A percentile compares a stretch with the other conserved stretches of the same genome.
These are phyloP conservation scores for Skeletonema potamos DNA, from an alignment of 108 stramenopile species.

Conservation along the genomic window DNA sequence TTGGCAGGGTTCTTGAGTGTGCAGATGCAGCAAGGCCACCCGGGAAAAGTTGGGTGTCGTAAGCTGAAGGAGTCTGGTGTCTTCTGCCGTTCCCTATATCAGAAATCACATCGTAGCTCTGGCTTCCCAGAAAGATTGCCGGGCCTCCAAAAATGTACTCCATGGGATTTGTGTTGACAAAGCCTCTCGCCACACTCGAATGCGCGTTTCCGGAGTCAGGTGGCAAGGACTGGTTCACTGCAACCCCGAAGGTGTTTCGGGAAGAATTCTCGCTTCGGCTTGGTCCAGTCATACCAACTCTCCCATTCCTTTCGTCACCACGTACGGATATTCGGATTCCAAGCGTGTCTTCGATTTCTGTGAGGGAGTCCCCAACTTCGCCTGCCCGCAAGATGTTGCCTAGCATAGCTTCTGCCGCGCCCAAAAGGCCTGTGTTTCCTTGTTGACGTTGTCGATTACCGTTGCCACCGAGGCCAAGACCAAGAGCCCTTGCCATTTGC, in stretches of 20 bases:
- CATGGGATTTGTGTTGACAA: constrained; percentile 52
- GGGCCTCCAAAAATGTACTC: constrained; percentile 79
- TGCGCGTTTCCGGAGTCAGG: neutral
- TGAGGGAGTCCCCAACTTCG: constrained; percentile 53
- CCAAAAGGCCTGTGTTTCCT: constrained; percentile 40
- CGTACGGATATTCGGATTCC: constrained; percentile 62
- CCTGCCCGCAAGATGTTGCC: constrained; percentile 67
- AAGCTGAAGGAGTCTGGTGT: constrained; percentile 27
- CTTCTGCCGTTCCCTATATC: constrained; percentile 19
- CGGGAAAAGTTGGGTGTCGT: constrained; percentile 74
- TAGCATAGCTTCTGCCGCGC: constrained; percentile 78
- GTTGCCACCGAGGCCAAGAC: constrained; percentile 1
- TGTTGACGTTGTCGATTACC: constrained; percentile 1
- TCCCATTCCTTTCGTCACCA: constrained; percentile 13
- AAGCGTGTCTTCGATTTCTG: constrained; percentile 74
- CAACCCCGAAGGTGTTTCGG: neutral
- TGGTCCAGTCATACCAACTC: constrained; percentile 22
- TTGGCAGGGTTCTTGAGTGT: constrained; percentile 47
- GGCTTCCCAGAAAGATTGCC: constrained; percentile 54
- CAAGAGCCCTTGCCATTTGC: constrained; percentile 28
- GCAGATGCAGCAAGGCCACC: constrained; percentile 73
- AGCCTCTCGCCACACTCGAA: neutral
- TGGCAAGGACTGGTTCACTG: neutral
- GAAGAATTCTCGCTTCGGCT: neutral
- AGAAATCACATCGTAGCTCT: constrained; percentile 49